Evolutionary conservation across 768 basidiomycete genomes (phyloP), one percentile per base, ranked within the genome.

Genomic region (Lactarius pseudohatsudake): DNA sequence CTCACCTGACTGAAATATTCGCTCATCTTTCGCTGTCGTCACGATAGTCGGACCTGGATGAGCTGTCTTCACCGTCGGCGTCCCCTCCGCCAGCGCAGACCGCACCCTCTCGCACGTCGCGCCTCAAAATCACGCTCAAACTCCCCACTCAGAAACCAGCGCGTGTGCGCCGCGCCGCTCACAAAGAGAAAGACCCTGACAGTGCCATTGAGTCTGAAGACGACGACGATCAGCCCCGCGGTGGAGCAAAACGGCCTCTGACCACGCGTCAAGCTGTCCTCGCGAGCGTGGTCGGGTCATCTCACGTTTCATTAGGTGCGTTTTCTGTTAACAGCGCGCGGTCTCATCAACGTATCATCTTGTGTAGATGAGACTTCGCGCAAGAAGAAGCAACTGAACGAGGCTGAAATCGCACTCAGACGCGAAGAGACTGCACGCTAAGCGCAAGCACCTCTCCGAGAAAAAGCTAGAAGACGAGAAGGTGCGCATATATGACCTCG

Each of bases 381-480:
- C 60, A 84, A 85, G 75, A 91, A 90, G 75, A 87, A 88, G 71
- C 82, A 84, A 9, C 77, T 90, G 8, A 91, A 86, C 9, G 88
- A 89, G 66, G 81, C 84, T 2, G 91, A 92, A 75, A 79, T 92
- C 4, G 90, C 90, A 0, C 77, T 92, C 3, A 82, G 87, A 47
- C 81, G 88, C 22, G 90, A 93, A 71, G 93, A 95, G 74, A 91
- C 88, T 0, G 90, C 91, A 0, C 80, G 92, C n/a, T 43, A 94
- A 93, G 76, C 82, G 93, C 61, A 90, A 85, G 72, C 89, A 91
- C 71, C 76, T 94, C 54, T 85, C 85, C 7, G 91, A 93, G 76
- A 92, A 92, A 79, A 91, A 90, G 75, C 79, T 92, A 4, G 90
- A 92, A 73, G 91, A 93, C 65, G 92, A 93, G 76, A 92, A 91